phyloP scores from a whole-genome alignment of 352 stramenopile species.

The Pythium aphanidermatum region DNA sequence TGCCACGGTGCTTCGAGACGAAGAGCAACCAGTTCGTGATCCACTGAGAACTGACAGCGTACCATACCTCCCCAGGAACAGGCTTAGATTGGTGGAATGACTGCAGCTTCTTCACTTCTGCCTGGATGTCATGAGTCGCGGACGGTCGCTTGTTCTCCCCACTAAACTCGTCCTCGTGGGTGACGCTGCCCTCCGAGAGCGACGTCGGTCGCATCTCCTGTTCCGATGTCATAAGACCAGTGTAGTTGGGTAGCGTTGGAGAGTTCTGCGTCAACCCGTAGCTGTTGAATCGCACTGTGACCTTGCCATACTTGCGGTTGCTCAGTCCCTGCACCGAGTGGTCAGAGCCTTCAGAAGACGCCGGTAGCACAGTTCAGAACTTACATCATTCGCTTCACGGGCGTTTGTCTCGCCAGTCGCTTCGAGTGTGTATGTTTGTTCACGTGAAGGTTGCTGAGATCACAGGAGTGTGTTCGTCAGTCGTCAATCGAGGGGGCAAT shows the following conservation, averaged over 20 bases:
- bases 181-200: conserved; percentile 41
- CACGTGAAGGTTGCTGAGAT: conserved; percentile 44
- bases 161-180: conserved; percentile 71
- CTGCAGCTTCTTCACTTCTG: conserved; percentile 59
- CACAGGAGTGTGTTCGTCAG: no score
- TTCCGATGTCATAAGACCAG: conserved; percentile 25
- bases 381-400: conserved; percentile 37
- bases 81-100: conserved; percentile 61
- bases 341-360: not conserved
- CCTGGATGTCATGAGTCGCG: conserved; percentile 44
- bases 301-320: conserved; percentile 62
- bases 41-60: conserved; percentile 54
- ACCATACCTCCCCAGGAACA: conserved; percentile 55
- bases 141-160: conserved; percentile 28
- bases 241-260: conserved; percentile 39
- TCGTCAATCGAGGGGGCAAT: no score
- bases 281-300: conserved; percentile 60
- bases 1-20: conserved; percentile 65
- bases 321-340: conserved; percentile 24
- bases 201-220: conserved; percentile 36
- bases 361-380: not conserved
- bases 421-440: conserved; percentile 51
- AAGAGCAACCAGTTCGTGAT: conserved; percentile 68
- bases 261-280: conserved; percentile 39
- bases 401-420: conserved; percentile 52